phyloP scores from a whole-genome alignment of 2,329 filamentous ascomycete genomes.

The Cercospora beticola region DNA sequence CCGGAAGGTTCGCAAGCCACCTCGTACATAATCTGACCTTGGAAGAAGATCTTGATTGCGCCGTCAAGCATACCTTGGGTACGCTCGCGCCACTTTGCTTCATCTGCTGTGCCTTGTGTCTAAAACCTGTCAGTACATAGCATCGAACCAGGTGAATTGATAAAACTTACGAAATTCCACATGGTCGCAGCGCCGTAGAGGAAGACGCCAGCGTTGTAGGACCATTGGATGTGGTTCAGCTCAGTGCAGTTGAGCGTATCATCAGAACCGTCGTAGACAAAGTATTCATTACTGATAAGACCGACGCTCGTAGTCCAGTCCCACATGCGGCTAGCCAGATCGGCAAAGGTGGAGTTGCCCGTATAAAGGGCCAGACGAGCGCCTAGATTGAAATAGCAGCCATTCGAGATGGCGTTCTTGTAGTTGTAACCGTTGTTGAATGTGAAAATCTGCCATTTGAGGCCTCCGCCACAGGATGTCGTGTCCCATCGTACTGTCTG shows the following conservation, averaged over 20 bases:
- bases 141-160: neutral
- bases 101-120: slow-evolving; percentile 26
- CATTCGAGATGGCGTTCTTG: slow-evolving; percentile 54
- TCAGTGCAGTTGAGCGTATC: slow-evolving; percentile 46
- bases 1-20: slow-evolving; percentile 45
- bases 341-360: slow-evolving; percentile 56
- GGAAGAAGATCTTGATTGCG: slow-evolving; percentile 43
- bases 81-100: slow-evolving; percentile 27
- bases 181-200: slow-evolving; percentile 49
- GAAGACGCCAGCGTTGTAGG: slow-evolving; percentile 49
- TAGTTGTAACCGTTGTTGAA: slow-evolving; percentile 54
- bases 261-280: slow-evolving; percentile 49
- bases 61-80: slow-evolving; percentile 31
- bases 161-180: slow-evolving; percentile 46
- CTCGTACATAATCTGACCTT: slow-evolving; percentile 46
- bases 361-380: slow-evolving; percentile 46
- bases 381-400: slow-evolving; percentile 53
- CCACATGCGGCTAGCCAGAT: slow-evolving; percentile 56
- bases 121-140: slow-evolving; percentile 12
- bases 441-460: slow-evolving; percentile 41
- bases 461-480: slow-evolving; percentile 40
- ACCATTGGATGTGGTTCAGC: slow-evolving; percentile 49
- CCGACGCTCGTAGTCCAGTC: slow-evolving; percentile 47
- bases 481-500: slow-evolving; percentile 43
- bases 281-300: slow-evolving; percentile 53